These are phyloP conservation scores for Ogataea nakhonphanomensis DNA, from an alignment of 805 yeast species.

Conservation along the genomic window DNA sequence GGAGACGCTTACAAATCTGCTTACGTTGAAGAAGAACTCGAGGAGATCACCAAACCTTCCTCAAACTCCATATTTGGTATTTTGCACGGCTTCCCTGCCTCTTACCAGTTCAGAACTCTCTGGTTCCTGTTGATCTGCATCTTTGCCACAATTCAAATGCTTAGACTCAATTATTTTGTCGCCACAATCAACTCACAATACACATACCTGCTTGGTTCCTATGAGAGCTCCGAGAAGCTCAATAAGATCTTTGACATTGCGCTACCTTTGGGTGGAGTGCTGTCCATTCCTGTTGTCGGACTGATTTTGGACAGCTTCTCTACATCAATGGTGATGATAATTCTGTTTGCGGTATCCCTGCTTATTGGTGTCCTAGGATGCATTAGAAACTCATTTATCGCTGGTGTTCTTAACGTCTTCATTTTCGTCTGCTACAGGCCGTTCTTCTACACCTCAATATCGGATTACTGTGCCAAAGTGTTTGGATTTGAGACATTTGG, in stretches of 20 bases:
- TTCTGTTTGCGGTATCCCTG: constrained; percentile 40
- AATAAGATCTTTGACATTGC: constrained; percentile 50
- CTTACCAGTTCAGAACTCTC: constrained; percentile 46
- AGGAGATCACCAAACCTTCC: constrained; percentile 31
- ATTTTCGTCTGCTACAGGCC: constrained; percentile 54
- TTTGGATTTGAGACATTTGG: constrained; percentile 63
- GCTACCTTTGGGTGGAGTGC: constrained; percentile 53
- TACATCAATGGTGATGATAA: constrained; percentile 41
- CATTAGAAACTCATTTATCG: constrained; percentile 34
- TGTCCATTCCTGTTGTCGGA: constrained; percentile 54
- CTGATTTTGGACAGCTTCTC: constrained; percentile 46
- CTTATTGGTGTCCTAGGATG: constrained; percentile 49
- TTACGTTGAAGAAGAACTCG: constrained; percentile 49
- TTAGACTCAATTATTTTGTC: constrained; percentile 54
- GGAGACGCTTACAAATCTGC: constrained; percentile 56
- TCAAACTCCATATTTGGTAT: constrained; percentile 51
- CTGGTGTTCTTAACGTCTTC: constrained; percentile 44
- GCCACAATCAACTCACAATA: constrained; percentile 58
- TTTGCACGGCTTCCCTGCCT: constrained; percentile 49
- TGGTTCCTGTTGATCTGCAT: constrained; percentile 50
- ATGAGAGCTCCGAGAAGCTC: constrained; percentile 36
- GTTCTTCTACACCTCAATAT: constrained; percentile 53
- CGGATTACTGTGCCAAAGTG: constrained; percentile 59
- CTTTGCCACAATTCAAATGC: constrained; percentile 55
- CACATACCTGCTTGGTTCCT: constrained; percentile 41